Evolutionary conservation across 306 rosid species (phyloP).

Genomic region (Potentilla sterilis): DNA sequence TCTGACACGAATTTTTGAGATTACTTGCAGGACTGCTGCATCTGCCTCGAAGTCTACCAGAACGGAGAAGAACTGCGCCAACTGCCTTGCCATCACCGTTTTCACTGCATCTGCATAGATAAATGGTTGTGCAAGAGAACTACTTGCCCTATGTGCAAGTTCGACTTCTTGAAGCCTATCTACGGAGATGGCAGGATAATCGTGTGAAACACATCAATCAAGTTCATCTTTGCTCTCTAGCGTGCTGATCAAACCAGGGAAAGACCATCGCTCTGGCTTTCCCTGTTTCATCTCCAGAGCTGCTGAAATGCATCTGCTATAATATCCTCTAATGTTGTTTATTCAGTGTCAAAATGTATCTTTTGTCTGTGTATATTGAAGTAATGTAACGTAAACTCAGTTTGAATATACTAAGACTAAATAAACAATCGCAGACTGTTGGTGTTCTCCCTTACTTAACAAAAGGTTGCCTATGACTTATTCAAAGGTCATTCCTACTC

Average conservation of each 20-base stretch:
- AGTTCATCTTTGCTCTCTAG: background rate
- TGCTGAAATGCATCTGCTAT: background rate
- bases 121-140: conserved; percentile 81
- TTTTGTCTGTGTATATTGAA: background rate
- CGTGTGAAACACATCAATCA: background rate
- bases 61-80: conserved; percentile 65
- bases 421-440: background rate
- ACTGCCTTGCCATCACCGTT: conserved; percentile 86
- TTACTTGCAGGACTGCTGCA: conserved; percentile 71
- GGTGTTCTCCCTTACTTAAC: background rate
- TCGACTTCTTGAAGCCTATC: conserved; percentile 50
- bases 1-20: conserved; percentile 22
- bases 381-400: background rate
- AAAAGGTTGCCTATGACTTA: background rate
- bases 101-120: conserved; percentile 82
- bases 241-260: background rate
- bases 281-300: background rate
- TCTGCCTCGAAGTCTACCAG: conserved; percentile 71
- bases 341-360: background rate
- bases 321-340: background rate
- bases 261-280: background rate
- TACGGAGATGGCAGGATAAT: conserved; percentile 20
- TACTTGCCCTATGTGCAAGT: conserved; percentile 92
- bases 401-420: background rate
- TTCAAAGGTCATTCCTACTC: background rate